A percentile compares a stretch with the other conserved stretches of the same genome.
These are phyloP conservation scores for Nothophaeocryptopus gaeumannii DNA, from an alignment of 2,329 filamentous ascomycete genomes.

Conservation along the genomic window DNA sequence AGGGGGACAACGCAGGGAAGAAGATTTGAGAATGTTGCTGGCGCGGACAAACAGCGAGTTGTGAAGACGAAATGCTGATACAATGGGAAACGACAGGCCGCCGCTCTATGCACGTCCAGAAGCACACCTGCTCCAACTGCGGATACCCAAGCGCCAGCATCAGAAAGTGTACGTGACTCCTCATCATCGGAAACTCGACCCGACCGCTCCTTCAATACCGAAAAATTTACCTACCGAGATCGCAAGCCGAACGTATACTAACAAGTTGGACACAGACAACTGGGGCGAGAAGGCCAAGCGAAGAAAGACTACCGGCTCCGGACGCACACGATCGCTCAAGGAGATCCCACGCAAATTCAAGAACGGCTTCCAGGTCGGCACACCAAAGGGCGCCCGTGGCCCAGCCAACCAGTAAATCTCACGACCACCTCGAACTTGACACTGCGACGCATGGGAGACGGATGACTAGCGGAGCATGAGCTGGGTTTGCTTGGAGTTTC, in stretches of 20 bases:
- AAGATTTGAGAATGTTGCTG: not conserved
- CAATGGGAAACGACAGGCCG: slow-evolving; percentile 59
- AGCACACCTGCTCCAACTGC: slow-evolving; percentile 94
- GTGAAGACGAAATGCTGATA: slow-evolving; percentile 27
- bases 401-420: slow-evolving; percentile 19
- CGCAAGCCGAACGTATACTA: slow-evolving; percentile 11
- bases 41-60: not conserved
- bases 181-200: not conserved
- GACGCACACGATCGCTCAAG: slow-evolving; percentile 94
- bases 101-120: slow-evolving; percentile 98
- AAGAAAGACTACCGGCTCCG: slow-evolving; percentile 98
- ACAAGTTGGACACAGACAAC: slow-evolving; percentile 67
- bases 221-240: not conserved
- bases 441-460: slow-evolving; percentile 8
- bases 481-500: slow-evolving; percentile 24
- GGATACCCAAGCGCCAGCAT: slow-evolving; percentile 97
- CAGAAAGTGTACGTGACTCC: slow-evolving; percentile 83
- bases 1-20: slow-evolving; percentile 1
- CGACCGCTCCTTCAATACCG: slow-evolving; percentile 7
- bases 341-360: slow-evolving; percentile 87
- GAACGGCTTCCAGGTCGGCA: slow-evolving; percentile 94
- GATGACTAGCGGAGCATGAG: slow-evolving; percentile 21
- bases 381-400: slow-evolving; percentile 79
- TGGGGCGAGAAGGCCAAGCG: slow-evolving; percentile 99
- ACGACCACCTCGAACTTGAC: slow-evolving; percentile 9